Evolutionary conservation across 2,329 filamentous ascomycete species (phyloP).

Genomic region (Raffaelea ambrosiae): DNA sequence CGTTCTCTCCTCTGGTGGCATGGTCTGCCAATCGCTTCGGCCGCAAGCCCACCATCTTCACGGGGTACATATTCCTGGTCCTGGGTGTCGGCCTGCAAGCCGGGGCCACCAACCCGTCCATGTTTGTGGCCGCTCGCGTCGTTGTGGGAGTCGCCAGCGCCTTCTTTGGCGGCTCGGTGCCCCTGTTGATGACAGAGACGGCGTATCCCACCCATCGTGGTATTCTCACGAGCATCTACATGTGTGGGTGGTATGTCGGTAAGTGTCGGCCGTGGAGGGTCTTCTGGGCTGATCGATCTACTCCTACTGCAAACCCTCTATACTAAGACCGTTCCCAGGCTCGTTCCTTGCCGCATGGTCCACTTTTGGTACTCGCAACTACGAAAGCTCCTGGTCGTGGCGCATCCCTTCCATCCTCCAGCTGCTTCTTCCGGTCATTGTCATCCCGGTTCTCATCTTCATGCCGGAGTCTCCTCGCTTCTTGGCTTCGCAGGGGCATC

Average conservation of each 20-base stretch:
- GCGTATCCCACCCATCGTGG: slow-evolving; percentile 11
- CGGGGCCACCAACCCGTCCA: slow-evolving; percentile 15
- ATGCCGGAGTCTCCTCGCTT: slow-evolving; percentile 7
- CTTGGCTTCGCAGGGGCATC: slow-evolving; percentile 12
- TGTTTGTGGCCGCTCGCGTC: slow-evolving; percentile 22
- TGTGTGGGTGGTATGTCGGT: slow-evolving; percentile 17
- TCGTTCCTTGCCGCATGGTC: slow-evolving; percentile 25
- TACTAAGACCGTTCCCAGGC: no score
- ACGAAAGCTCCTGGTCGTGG: slow-evolving; percentile 41
- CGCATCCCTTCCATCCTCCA: slow-evolving; percentile 49
- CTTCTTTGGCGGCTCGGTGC: slow-evolving; percentile 2
- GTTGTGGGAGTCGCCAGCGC: slow-evolving; percentile 18
- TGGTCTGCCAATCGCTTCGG: slow-evolving; percentile 23
- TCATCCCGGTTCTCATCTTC: slow-evolving; percentile 4
- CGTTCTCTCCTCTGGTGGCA: slow-evolving; percentile 15
- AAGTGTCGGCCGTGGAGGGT: no score
- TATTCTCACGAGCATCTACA: slow-evolving; percentile 8
- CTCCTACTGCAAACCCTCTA: no score
- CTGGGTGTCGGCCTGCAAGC: slow-evolving; percentile 23
- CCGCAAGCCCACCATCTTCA: slow-evolving; percentile 26
- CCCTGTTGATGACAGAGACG: slow-evolving; percentile 10
- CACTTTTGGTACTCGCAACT: slow-evolving; percentile 19
- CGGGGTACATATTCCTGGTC: slow-evolving; percentile 23
- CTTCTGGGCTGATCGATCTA: no score
- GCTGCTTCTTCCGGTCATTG: slow-evolving; percentile 23